Conservation (phyloP, 139 green algal genomes). For the Gonium pectorale region DNA sequence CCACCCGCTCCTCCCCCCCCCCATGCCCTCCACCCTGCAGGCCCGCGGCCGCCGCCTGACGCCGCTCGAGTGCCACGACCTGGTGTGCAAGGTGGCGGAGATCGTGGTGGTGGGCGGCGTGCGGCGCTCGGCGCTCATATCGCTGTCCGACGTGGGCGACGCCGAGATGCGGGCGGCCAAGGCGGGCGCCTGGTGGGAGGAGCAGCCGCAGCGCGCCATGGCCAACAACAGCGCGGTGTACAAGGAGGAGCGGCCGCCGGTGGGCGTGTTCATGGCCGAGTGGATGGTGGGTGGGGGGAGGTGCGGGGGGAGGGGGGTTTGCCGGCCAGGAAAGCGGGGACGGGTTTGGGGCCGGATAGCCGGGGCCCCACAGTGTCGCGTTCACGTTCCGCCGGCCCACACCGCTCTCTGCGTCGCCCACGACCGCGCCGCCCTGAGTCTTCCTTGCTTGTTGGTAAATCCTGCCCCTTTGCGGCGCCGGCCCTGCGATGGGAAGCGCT, state of each 20-base stretch:
- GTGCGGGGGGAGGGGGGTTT: neutral
- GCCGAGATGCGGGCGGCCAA: constrained; percentile 55
- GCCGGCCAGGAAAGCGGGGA: too few species aligned
- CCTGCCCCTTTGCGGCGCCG: too few species aligned
- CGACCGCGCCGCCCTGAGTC: too few species aligned
- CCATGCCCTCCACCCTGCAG: neutral
- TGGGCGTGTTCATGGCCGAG: constrained; percentile 51
- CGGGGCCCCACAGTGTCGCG: too few species aligned
- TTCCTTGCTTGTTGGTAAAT: too few species aligned
- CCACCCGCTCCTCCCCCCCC: too few species aligned
- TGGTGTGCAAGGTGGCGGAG: constrained; percentile 64
- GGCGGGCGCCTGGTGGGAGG: constrained; percentile 59
- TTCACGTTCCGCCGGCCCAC: too few species aligned
- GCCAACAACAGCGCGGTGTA: constrained; percentile 67
- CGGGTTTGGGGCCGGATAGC: too few species aligned
- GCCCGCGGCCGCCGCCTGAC: constrained; percentile 51
- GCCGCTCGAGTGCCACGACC: constrained; percentile 59
- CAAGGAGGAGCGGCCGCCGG: constrained; percentile 28
- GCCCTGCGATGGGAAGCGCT: too few species aligned
- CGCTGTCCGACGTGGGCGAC: constrained; percentile 43
- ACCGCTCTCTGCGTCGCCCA: too few species aligned
- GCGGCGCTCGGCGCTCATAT: constrained; percentile 62
- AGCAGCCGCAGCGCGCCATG: constrained; percentile 47
- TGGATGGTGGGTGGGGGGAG: constrained; percentile 39
- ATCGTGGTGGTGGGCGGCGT: constrained; percentile 65